Percentiles rank a stretch among this genome's conserved stretches.
These are phyloP conservation scores for Pestalotiopsis sp. DNA, from an alignment of 2,329 filamentous ascomycete genomes.

Conservation along the genomic window DNA sequence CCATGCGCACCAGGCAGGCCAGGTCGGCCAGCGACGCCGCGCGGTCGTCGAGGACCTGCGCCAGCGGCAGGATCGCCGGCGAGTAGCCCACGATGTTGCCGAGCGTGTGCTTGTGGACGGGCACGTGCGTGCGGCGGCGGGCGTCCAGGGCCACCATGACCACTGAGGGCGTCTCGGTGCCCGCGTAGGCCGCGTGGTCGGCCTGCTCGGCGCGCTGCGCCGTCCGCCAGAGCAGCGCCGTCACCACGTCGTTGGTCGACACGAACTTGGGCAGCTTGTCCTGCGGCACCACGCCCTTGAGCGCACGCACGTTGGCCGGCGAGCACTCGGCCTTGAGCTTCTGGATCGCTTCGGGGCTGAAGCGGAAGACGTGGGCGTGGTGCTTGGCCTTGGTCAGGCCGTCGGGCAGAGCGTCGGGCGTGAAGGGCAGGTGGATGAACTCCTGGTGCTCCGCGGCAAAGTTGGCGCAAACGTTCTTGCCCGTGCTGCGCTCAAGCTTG, in stretches of 20 bases:
- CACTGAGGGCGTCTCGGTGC: slow-evolving; percentile 26
- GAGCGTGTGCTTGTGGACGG: slow-evolving; percentile 36
- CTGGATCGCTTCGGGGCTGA: slow-evolving; percentile 30
- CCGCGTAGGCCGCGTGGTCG: slow-evolving; percentile 4
- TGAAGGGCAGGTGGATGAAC: slow-evolving; percentile 32
- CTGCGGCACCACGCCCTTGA: neutral
- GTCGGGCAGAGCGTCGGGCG: slow-evolving; percentile 30
- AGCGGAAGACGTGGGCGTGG: slow-evolving; percentile 14
- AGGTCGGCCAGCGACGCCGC: slow-evolving; percentile 33
- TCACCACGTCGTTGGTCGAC: slow-evolving; percentile 16
- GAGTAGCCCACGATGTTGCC: slow-evolving; percentile 43
- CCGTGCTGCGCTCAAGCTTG: neutral
- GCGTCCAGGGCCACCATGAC: slow-evolving; percentile 42
- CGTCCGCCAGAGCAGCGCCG: slow-evolving; percentile 12
- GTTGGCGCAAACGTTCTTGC: slow-evolving; percentile 19
- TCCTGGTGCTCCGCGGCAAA: slow-evolving; percentile 33
- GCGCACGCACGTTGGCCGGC: slow-evolving; percentile 7
- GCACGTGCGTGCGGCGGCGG: slow-evolving; percentile 34
- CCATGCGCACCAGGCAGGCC: slow-evolving; percentile 36
- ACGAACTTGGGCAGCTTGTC: slow-evolving; percentile 11
- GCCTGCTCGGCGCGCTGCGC: slow-evolving; percentile 9
- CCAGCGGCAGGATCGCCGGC: slow-evolving; percentile 28
- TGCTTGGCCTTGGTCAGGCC: slow-evolving; percentile 35
- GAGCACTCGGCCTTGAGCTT: slow-evolving; percentile 13
- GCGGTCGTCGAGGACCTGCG: slow-evolving; percentile 30